Evolutionary conservation across 192 early-diverging fungal species (phyloP).

Genomic region (Coemansia sp.): DNA sequence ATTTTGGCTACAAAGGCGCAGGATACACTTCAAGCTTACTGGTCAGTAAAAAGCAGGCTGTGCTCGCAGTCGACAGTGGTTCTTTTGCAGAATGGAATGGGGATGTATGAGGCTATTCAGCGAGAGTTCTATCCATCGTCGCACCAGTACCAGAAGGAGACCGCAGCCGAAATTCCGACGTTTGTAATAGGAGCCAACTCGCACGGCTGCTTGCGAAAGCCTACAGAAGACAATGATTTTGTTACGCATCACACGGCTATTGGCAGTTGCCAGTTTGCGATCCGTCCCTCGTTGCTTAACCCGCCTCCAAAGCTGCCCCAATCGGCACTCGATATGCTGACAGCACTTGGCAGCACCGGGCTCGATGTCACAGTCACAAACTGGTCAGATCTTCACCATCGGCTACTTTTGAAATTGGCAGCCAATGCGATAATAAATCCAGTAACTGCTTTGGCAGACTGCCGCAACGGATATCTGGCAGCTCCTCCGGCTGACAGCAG

Average conservation of each 20-base stretch:
- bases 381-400: constrained; percentile 51
- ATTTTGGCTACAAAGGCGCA: constrained; percentile 67
- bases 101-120: constrained; percentile 56
- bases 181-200: constrained; percentile 57
- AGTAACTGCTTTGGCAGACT: constrained; percentile 56
- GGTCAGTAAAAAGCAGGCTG: constrained; percentile 53
- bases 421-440: constrained; percentile 69
- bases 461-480: constrained; percentile 57
- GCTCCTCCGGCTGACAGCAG: constrained; percentile 11
- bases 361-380: constrained; percentile 29
- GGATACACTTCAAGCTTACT: constrained; percentile 55
- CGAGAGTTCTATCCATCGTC: constrained; percentile 17
- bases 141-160: constrained; percentile 17
- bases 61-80: constrained; percentile 54
- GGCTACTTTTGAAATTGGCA: constrained; percentile 58
- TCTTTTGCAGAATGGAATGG: constrained; percentile 69
- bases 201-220: constrained; percentile 54
- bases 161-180: constrained; percentile 27
- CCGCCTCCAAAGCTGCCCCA: constrained; percentile 6
- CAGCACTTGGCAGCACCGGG: constrained; percentile 22
- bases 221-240: constrained; percentile 40
- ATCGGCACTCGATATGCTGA: constrained; percentile 23
- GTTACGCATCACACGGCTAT: constrained; percentile 57
- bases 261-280: constrained; percentile 53
- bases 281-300: constrained; percentile 16